Percentiles rank a stretch among this genome's conserved stretches.
Evolutionary conservation across 225 moss, liverwort and hornwort genomes (phyloP).

Genomic region (Sphagnum tenellum): DNA sequence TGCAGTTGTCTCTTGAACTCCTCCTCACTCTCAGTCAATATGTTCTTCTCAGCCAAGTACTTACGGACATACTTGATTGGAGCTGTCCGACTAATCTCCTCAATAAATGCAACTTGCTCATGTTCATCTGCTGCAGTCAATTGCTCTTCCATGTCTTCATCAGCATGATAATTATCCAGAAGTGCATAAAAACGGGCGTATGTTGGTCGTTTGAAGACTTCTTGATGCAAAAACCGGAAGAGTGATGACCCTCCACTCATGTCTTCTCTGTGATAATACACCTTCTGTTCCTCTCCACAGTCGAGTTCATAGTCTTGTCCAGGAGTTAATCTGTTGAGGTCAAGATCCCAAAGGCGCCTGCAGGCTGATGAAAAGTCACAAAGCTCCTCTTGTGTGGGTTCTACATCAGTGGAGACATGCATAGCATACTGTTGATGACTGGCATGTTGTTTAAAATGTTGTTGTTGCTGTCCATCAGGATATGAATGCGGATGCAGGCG

Average conservation of each 20-base stretch:
- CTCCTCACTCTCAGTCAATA: conserved; percentile 48
- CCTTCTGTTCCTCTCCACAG: conserved; percentile 77
- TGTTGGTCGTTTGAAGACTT: conserved; percentile 72
- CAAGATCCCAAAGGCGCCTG: conserved; percentile 82
- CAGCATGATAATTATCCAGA: conserved; percentile 68
- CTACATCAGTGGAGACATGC: conserved; percentile 24
- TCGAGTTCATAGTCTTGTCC: conserved; percentile 87
- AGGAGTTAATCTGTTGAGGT: conserved; percentile 69
- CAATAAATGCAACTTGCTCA: conserved; percentile 76
- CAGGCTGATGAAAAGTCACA: conserved; percentile 49
- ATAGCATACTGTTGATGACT: conserved; percentile 64
- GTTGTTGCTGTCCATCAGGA: conserved; percentile 24
- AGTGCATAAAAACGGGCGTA: conserved; percentile 84
- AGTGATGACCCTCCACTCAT: conserved; percentile 49
- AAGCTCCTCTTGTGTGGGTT: conserved; percentile 71
- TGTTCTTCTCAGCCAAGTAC: conserved; percentile 53
- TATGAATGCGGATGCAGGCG: conserved; percentile 13
- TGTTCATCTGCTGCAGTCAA: conserved; percentile 33
- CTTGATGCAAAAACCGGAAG: conserved; percentile 60
- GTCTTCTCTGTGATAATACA: conserved; percentile 63
- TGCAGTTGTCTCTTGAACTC: conserved; percentile 68
- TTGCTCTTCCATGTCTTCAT: conserved; percentile 44
- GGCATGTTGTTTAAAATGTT: conserved; percentile 38
- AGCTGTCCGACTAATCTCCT: conserved; percentile 96
- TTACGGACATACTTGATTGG: conserved; percentile 69